phyloP scores from a whole-genome alignment of 1,284 basidiomycete genomes.

The Phellinidium pouzarii region DNA sequence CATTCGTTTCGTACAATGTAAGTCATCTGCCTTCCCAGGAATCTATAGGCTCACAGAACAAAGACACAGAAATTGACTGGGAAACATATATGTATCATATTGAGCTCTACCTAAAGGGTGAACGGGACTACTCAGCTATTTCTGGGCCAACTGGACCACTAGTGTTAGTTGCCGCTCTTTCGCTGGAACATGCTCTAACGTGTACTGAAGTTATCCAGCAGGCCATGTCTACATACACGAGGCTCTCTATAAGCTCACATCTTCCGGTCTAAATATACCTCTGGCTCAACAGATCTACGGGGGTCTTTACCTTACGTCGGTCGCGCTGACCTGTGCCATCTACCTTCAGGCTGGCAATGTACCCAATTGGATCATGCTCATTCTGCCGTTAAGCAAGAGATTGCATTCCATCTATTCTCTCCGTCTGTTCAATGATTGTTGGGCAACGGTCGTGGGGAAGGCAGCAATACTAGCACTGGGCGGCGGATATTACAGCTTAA shows the following conservation, averaged over 20 bases:
- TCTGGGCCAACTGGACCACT: conserved; percentile 89
- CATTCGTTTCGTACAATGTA: conserved; percentile 76
- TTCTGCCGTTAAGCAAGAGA: conserved; percentile 85
- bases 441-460: conserved; percentile 65
- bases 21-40: conserved; percentile 28
- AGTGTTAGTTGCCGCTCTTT: conserved; percentile 56
- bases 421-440: conserved; percentile 93
- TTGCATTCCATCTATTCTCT: conserved; percentile 92
- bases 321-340: conserved; percentile 60
- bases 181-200: conserved; percentile 11
- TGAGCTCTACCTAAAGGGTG: conserved; percentile 72
- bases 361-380: conserved; percentile 75
- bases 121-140: conserved; percentile 82
- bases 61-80: conserved; percentile 99
- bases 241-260: conserved; percentile 61
- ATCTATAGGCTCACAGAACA: conserved; percentile 12
- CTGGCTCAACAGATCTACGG: conserved; percentile 78
- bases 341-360: conserved; percentile 57
- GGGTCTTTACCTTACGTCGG: conserved; percentile 60
- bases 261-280: conserved; percentile 53
- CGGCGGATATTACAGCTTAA: conserved; percentile 51
- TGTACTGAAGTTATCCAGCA: conserved; percentile 77
- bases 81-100: conserved; percentile 89
- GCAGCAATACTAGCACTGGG: conserved; percentile 57
- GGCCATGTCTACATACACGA: conserved; percentile 86